Base-by-base conservation (phyloP, 495 filamentous ascomycete species). In the Penicillium parvum region DNA sequence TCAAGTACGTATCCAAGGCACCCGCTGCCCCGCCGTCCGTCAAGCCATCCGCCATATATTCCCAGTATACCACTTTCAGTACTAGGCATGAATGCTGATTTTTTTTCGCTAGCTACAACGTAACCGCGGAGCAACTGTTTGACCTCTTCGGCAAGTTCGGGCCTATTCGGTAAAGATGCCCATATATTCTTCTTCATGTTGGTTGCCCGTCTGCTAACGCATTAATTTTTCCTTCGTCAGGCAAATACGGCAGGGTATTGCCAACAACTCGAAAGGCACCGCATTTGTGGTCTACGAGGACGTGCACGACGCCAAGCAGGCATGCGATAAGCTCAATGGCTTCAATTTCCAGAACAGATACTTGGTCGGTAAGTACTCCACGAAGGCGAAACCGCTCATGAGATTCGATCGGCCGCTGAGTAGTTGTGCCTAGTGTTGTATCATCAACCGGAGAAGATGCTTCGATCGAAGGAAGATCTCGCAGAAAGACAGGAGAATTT, bases 321-420 rank as follows among this genome's bases (percentile, higher is more conserved):
- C 92, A 56, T 96, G 94, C 75, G 92, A 98, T 77, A 96, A 96
- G 75, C 76, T 98, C 60, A 97, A 98, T 72, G 92, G 92, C 60
- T 98, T 94, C 81, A 98, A 98, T 72, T 98, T 98, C 68, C 94
- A 97, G 72, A 95, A 91, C 75, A 88, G 92, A 63, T 98, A 98
- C 71, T 88, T 98, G 57, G 94, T 98, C 61, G 90, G 90, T 95
- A 83, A 32, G 88, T 78, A 37, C 42, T 29, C 16, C 37, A 19
- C 9, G 20, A 33, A 16, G 4, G 12, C n/a, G n/a, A n/a, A 27
- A 16, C 16, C 11, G 12, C 37, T 17, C 5, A 32, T n/a, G 11
- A 18, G 23, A 40, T 8, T 7, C 3, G 21, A 9, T n/a, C n/a
- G n/a, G n/a, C n/a, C 23, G 37, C 42, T 47, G 37, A 62, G 49